These are phyloP conservation scores for Strombidium stylifer DNA, from an alignment of 73 alveolate genomes.

Conservation along the genomic window DNA sequence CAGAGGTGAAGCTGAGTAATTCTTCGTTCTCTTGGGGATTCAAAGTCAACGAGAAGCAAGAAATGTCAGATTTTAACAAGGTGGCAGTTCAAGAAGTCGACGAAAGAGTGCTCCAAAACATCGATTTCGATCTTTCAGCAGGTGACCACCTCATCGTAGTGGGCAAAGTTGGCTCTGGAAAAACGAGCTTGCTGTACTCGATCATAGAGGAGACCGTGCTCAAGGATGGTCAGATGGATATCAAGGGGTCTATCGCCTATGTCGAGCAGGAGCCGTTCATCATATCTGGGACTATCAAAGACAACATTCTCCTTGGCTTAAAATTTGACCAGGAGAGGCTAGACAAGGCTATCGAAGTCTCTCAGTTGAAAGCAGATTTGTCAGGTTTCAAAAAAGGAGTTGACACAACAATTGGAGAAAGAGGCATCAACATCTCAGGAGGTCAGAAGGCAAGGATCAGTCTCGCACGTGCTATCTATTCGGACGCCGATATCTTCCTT, in stretches of 20 bases:
- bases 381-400: conserved; percentile 89
- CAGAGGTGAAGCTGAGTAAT: too few relatives aligned
- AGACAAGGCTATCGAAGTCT: conserved; percentile 64
- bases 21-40: too few relatives aligned
- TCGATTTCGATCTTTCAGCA: conserved; percentile 5
- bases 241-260: conserved; percentile 72
- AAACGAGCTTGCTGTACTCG: conserved; percentile 76
- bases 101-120: too few relatives aligned
- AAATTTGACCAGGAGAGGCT: conserved; percentile 72
- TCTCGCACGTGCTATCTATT: conserved; percentile 95
- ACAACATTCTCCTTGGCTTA: conserved; percentile 86
- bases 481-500: conserved; percentile 75
- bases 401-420: conserved; percentile 96
- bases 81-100: too few relatives aligned
- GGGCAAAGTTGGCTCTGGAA: conserved; percentile 93
- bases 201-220: conserved; percentile 58
- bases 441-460: conserved; percentile 97
- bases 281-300: conserved; percentile 83
- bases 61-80: background rate
- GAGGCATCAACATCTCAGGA: conserved; percentile 94
- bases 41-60: too few relatives aligned
- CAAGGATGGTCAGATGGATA: conserved; percentile 27
- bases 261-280: conserved; percentile 92
- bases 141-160: conserved; percentile 76
- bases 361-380: conserved; percentile 79